phyloP scores from a whole-genome alignment of 2,329 filamentous ascomycete genomes.

The Trichoderma hamatum region DNA sequence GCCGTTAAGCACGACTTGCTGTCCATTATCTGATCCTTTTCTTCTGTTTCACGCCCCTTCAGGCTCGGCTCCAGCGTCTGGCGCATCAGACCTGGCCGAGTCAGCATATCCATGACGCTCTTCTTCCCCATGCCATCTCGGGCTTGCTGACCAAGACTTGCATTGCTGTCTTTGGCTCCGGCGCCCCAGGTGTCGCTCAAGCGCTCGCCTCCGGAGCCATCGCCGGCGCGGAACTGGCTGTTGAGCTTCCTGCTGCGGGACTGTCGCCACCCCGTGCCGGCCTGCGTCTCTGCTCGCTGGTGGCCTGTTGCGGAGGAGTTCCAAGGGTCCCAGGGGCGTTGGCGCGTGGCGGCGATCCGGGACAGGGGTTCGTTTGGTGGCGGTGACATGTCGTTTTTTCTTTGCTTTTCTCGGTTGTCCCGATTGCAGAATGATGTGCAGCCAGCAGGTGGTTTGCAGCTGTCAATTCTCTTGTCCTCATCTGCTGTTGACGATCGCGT shows the following conservation, averaged over 20 bases:
- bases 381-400: constrained; percentile 21
- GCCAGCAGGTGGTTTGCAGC: neutral
- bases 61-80: constrained; percentile 22
- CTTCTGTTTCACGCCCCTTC: neutral
- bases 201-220: constrained; percentile 57
- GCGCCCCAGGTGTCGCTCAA: constrained; percentile 68
- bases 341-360: constrained; percentile 47
- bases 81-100: constrained; percentile 42
- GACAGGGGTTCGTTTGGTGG: constrained; percentile 30
- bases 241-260: constrained; percentile 70
- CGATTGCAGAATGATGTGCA: neutral
- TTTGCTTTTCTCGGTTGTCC: neutral
- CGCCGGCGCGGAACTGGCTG: constrained; percentile 65
- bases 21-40: neutral
- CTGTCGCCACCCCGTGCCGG: constrained; percentile 70
- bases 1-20: neutral
- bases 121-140: constrained; percentile 39
- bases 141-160: constrained; percentile 41
- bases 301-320: constrained; percentile 77
- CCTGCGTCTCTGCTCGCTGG: constrained; percentile 70
- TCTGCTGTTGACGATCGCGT: neutral
- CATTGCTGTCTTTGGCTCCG: constrained; percentile 53
- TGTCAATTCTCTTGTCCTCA: neutral
- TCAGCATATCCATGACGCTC: constrained; percentile 60
- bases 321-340: constrained; percentile 63